A percentile compares a stretch with the other conserved stretches of the same genome.
These are phyloP conservation scores for Phellinidium pouzarii DNA, from an alignment of 1,284 basidiomycete genomes.

Conservation along the genomic window DNA sequence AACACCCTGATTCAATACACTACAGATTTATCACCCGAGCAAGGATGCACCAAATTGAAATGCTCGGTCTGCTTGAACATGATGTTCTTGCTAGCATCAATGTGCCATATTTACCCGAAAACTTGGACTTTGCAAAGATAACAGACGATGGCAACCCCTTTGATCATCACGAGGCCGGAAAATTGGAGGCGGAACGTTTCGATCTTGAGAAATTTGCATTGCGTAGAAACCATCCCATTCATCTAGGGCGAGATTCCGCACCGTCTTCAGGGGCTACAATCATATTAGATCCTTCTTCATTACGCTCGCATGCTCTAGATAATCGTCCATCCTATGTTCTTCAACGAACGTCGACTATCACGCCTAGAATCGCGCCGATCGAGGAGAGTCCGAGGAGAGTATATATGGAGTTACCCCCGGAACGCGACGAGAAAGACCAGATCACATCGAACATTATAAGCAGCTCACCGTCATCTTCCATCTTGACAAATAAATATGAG, in stretches of 20 bases:
- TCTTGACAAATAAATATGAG: conserved; percentile 33
- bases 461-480: conserved; percentile 65
- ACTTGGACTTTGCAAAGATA: conserved; percentile 22
- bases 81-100: conserved; percentile 84
- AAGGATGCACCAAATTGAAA: conserved; percentile 93
- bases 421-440: conserved; percentile 24
- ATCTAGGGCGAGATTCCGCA: conserved; percentile 14
- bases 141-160: conserved; percentile 14
- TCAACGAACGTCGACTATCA: conserved; percentile 39
- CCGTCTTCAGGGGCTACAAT: conserved; percentile 17
- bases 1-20: conserved; percentile 9
- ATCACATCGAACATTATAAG: conserved; percentile 31
- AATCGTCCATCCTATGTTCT: conserved; percentile 32
- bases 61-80: conserved; percentile 85
- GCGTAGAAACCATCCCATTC: conserved; percentile 25
- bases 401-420: conserved; percentile 42
- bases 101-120: conserved; percentile 61
- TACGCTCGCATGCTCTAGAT: conserved; percentile 29
- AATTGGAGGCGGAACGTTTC: conserved; percentile 56
- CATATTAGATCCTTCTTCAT: conserved; percentile 27
- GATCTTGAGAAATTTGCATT: conserved; percentile 61
- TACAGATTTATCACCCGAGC: conserved; percentile 80
- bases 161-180: conserved; percentile 7
- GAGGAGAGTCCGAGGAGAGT: conserved; percentile 58
- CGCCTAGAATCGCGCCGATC: conserved; percentile 49